Conservation (phyloP, 495 filamentous ascomycete genomes). For the Alectoria sarmentosa region DNA sequence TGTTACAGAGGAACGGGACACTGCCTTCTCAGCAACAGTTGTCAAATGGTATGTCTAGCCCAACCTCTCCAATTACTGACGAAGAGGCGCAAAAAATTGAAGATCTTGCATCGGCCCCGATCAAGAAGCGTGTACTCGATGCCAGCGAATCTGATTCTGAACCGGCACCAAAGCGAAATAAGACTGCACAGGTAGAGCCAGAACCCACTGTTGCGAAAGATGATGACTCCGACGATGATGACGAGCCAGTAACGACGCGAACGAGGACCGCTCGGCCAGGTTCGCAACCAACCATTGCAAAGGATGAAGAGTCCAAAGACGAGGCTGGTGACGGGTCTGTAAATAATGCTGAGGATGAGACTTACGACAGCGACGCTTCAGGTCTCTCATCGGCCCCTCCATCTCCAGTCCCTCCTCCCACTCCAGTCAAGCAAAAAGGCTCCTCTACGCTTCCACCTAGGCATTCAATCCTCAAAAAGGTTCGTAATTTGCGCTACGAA, state of each 20-base stretch:
- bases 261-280: background rate
- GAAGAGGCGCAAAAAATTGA: background rate
- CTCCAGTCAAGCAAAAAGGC: background rate
- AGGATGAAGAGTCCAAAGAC: background rate
- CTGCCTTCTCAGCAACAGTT: background rate
- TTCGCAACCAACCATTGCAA: background rate
- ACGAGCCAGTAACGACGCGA: background rate
- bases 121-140: background rate
- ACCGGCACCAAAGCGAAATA: background rate
- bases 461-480: background rate
- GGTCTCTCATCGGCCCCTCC: background rate
- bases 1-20: background rate
- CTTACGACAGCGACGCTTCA: background rate
- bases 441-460: background rate
- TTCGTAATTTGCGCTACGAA: background rate
- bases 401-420: background rate
- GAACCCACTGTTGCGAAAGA: background rate
- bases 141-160: background rate
- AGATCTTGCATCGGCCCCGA: background rate
- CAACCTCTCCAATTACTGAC: background rate
- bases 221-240: background rate
- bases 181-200: background rate
- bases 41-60: background rate
- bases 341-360: background rate
- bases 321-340: background rate